phyloP scores from a whole-genome alignment of 2,329 filamentous ascomycete genomes.

The Ascochyta fabae region DNA sequence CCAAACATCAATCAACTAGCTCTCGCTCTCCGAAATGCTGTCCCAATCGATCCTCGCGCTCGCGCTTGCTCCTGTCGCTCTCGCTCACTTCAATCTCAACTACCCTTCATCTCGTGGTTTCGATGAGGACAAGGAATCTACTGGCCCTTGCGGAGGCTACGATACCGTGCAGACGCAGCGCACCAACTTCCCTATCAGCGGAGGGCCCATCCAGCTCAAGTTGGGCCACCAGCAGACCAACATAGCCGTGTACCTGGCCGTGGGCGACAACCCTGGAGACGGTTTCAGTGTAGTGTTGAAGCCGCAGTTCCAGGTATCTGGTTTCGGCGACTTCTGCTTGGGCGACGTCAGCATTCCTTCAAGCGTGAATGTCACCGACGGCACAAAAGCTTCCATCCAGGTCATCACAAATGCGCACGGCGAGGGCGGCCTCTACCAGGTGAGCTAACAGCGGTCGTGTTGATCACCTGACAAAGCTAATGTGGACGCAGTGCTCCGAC shows the following conservation, averaged over 20 bases:
- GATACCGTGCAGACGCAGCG: constrained; percentile 53
- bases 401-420: constrained; percentile 68
- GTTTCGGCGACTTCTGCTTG: constrained; percentile 71
- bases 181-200: constrained; percentile 57
- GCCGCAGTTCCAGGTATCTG: constrained; percentile 64
- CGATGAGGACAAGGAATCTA: constrained; percentile 54
- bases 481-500: constrained; percentile 68
- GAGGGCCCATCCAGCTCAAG: constrained; percentile 59
- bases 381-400: constrained; percentile 70
- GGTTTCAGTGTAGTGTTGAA: constrained; percentile 75
- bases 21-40: constrained; percentile 36
- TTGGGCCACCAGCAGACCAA: constrained; percentile 61
- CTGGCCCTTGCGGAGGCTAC: constrained; percentile 60
- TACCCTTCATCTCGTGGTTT: constrained; percentile 61
- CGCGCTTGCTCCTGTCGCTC: constrained; percentile 53
- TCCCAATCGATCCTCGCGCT: constrained; percentile 46
- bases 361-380: constrained; percentile 61
- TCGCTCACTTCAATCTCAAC: constrained; percentile 63
- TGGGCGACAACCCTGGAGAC: constrained; percentile 60
- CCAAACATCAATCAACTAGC: neutral
- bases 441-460: constrained; percentile 33
- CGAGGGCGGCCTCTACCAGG: constrained; percentile 69
- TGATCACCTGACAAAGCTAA: constrained; percentile 16
- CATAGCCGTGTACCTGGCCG: constrained; percentile 60
- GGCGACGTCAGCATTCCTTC: constrained; percentile 63